These are phyloP conservation scores for Arabidopsis suecica DNA, from an alignment of 345 rosid species.

Conservation along the genomic window DNA sequence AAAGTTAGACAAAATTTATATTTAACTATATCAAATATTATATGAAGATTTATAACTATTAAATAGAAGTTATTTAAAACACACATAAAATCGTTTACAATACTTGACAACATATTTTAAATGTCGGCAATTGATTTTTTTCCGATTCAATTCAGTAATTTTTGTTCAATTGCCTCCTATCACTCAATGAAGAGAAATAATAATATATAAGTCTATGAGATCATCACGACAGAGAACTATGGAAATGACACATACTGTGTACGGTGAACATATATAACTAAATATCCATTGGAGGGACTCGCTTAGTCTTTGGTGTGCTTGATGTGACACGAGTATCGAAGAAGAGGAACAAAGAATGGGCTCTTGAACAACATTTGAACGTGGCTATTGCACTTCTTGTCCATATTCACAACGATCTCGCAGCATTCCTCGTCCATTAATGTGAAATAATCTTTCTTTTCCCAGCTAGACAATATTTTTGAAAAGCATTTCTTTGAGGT, in stretches of 20 bases:
- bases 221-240: not conserved
- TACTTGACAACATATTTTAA: not conserved
- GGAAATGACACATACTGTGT: not conserved
- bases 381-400: constrained; percentile 10
- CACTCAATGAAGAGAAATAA: not conserved
- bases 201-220: not conserved
- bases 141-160: not conserved
- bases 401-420: constrained; percentile 4
- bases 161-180: not conserved
- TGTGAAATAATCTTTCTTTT: constrained; percentile 14
- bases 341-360: constrained; percentile 17
- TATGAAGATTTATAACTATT: too few species aligned
- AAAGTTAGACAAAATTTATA: too few species aligned
- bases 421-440: constrained; percentile 18
- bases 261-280: not conserved
- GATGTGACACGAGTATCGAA: constrained; percentile 26
- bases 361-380: constrained; percentile 12
- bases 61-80: too few species aligned
- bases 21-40: too few species aligned
- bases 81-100: not conserved
- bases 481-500: constrained; percentile 6
- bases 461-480: constrained; percentile 10
- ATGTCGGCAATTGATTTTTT: not conserved
- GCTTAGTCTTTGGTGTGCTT: constrained; percentile 1
- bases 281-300: not conserved